phyloP scores from a whole-genome alignment of 495 filamentous ascomycete species.

The Neurospora sp. region DNA sequence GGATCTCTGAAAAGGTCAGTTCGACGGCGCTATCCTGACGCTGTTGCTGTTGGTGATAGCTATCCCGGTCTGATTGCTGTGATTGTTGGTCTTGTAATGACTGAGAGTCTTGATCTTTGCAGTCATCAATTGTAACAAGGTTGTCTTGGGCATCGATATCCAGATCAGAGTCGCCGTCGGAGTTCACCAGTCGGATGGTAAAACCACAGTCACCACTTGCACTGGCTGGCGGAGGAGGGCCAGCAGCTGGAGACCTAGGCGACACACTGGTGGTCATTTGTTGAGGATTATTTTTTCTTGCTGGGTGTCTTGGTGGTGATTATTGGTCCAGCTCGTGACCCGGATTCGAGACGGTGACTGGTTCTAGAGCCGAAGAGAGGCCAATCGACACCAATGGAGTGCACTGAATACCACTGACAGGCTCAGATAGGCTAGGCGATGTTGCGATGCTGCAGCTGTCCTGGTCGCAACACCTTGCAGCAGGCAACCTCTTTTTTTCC shows the following conservation, averaged over 20 bases:
- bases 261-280: not conserved
- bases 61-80: conserved; percentile 14
- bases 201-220: not conserved
- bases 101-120: too few species aligned
- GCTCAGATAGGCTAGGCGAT: not conserved
- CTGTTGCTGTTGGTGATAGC: conserved; percentile 12
- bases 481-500: not conserved
- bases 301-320: not conserved
- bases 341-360: not conserved
- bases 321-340: not conserved
- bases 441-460: not conserved
- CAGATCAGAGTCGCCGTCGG: not conserved
- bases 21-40: conserved; percentile 12
- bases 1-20: conserved; percentile 32
- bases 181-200: not conserved
- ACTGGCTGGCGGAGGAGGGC: not conserved
- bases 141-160: not conserved
- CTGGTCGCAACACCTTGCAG: not conserved
- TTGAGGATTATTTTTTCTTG: not conserved
- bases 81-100: not conserved
- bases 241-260: not conserved
- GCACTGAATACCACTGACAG: not conserved
- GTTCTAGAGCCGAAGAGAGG: not conserved
- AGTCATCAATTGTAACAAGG: too few species aligned
- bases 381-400: not conserved